Conservation (phyloP, 805 yeast genomes). For the Tetrapisispora fleetii region DNA sequence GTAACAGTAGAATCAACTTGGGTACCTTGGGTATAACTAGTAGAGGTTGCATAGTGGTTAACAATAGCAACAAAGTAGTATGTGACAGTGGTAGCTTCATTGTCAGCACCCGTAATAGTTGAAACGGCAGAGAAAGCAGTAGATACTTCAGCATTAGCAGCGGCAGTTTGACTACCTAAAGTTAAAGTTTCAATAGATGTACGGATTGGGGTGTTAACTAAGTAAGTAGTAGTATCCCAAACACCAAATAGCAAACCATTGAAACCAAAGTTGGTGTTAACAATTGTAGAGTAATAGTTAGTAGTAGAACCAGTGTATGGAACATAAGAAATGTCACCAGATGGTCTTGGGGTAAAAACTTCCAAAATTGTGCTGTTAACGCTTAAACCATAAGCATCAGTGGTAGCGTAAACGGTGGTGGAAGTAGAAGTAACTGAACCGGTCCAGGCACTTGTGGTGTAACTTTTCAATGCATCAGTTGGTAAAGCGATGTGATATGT, state of each 20-base stretch:
- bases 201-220: not conserved
- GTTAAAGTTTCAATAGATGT: not conserved
- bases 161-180: not conserved
- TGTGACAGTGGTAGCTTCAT: slow-evolving; percentile 1
- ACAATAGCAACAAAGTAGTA: not conserved
- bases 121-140: not conserved
- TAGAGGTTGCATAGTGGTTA: not conserved
- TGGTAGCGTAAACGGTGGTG: not conserved
- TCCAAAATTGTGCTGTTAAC: slow-evolving; percentile 4
- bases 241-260: not conserved
- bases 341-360: slow-evolving; percentile 6
- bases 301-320: slow-evolving; percentile 1
- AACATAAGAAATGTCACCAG: slow-evolving; percentile 1
- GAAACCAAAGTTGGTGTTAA: not conserved
- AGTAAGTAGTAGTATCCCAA: not conserved
- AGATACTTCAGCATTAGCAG: not conserved
- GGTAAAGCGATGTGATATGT: not conserved
- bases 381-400: slow-evolving; percentile 1
- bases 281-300: not conserved
- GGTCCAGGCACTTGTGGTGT: not conserved
- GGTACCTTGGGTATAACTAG: slow-evolving; percentile 2
- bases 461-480: not conserved
- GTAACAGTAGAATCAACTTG: slow-evolving; percentile 2
- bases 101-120: not conserved
- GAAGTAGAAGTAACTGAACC: not conserved